Percentiles rank a stretch among this genome's conserved stretches.
Conservation (phyloP, 768 basidiomycete species). For the Candolleomyces efflorescens region DNA sequence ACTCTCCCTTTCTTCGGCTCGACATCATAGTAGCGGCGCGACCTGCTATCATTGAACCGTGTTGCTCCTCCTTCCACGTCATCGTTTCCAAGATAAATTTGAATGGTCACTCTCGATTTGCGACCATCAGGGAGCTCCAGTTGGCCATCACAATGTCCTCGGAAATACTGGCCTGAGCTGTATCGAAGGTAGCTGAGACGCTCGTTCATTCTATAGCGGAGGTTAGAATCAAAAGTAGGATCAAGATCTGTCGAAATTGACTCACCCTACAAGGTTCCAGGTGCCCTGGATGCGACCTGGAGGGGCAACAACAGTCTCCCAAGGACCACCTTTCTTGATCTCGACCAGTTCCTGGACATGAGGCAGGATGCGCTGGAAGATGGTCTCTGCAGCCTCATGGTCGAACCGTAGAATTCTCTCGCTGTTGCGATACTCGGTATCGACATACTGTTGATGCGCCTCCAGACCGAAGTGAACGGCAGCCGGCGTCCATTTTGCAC, state of each 20-base stretch:
- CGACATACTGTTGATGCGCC: slow-evolving; percentile 24
- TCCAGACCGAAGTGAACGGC: slow-evolving; percentile 26
- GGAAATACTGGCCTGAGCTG: slow-evolving; percentile 39
- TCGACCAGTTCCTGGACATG: slow-evolving; percentile 33
- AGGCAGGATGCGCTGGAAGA: slow-evolving; percentile 34
- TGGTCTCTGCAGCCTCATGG: slow-evolving; percentile 23
- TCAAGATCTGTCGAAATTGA: not conserved
- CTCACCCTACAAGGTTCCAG: slow-evolving; percentile 36
- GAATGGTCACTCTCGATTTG: slow-evolving; percentile 37
- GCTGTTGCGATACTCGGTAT: slow-evolving; percentile 36
- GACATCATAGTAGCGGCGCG: slow-evolving; percentile 30
- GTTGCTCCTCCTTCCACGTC: slow-evolving; percentile 38
- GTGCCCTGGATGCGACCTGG: slow-evolving; percentile 19
- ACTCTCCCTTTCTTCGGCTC: slow-evolving; percentile 39
- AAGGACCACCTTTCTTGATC: slow-evolving; percentile 26
- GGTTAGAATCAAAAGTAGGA: not conserved
- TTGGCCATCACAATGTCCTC: slow-evolving; percentile 34
- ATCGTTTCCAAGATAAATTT: slow-evolving; percentile 40
- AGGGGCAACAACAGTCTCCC: slow-evolving; percentile 28
- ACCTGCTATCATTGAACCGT: slow-evolving; percentile 27
- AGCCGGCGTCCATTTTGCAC: slow-evolving; percentile 34
- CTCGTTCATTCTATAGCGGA: slow-evolving; percentile 32
- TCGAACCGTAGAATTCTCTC: slow-evolving; percentile 36
- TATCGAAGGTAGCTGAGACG: slow-evolving; percentile 43
- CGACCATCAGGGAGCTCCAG: slow-evolving; percentile 33